These are phyloP conservation scores for Mollisia scopiformis DNA, from an alignment of 2,329 filamentous ascomycete species.

Conservation along the genomic window DNA sequence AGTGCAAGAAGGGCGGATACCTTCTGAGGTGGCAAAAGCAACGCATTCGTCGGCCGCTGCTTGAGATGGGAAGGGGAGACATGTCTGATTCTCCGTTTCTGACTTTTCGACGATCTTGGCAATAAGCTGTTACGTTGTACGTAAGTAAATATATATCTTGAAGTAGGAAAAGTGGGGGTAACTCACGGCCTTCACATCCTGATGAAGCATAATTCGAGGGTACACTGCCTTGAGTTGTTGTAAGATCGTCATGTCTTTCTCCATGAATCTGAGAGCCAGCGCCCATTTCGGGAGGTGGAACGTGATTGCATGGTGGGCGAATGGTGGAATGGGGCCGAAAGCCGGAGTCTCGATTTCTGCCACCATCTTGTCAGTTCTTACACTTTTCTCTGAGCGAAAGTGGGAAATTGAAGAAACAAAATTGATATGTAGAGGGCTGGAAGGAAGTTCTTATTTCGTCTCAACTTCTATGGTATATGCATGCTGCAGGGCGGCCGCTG, in stretches of 20 bases:
- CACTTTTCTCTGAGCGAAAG: background rate
- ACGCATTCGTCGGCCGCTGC: constrained; percentile 23
- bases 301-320: constrained; percentile 30
- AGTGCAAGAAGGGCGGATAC: background rate
- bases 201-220: constrained; percentile 27
- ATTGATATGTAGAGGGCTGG: background rate
- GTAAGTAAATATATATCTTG: constrained; percentile 7
- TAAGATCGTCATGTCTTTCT: constrained; percentile 21
- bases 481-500: background rate
- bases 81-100: constrained; percentile 12
- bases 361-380: constrained; percentile 12
- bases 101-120: constrained; percentile 13
- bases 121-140: background rate
- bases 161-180: background rate
- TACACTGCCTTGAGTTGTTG: constrained; percentile 26
- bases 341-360: constrained; percentile 21
- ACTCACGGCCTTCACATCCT: constrained; percentile 28
- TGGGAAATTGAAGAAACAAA: background rate
- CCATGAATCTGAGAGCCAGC: constrained; percentile 18
- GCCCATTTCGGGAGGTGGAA: constrained; percentile 29
- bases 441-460: background rate
- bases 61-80: constrained; percentile 21
- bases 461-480: too few species aligned
- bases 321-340: constrained; percentile 26
- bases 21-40: constrained; percentile 19